Conservation (phyloP, 176 grass and related monocot species). For the Juncus inflexus region DNA sequence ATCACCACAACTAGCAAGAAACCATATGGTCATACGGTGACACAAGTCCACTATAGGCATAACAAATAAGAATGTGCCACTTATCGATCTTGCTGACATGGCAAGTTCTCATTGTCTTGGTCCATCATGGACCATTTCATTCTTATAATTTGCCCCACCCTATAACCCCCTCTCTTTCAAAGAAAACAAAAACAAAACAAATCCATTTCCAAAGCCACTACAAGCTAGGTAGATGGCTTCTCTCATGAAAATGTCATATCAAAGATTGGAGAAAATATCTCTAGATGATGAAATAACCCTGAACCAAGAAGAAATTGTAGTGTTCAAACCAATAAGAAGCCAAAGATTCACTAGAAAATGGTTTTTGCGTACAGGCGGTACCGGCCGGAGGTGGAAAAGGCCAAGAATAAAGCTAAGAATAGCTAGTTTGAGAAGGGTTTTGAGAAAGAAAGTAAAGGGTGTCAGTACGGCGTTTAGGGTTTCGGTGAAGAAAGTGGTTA, state of each 20-base stretch:
- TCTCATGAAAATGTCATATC: constrained; percentile 32
- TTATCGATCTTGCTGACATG: too few species aligned
- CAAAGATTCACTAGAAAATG: constrained; percentile 1
- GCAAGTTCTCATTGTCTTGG: too few species aligned
- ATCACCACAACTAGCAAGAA: too few species aligned
- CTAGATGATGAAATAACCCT: background rate
- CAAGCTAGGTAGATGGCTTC: constrained; percentile 12
- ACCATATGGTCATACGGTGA: too few species aligned
- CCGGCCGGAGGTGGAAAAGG: constrained; percentile 17
- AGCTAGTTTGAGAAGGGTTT: constrained; percentile 37
- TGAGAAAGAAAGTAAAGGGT: constrained; percentile 45
- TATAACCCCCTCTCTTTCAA: constrained; percentile 7
- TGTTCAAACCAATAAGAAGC: constrained; percentile 8
- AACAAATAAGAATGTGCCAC: too few species aligned
- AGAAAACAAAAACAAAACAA: constrained; percentile 1
- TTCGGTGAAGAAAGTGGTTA: constrained; percentile 51
- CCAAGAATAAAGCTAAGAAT: constrained; percentile 39
- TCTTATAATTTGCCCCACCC: background rate
- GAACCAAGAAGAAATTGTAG: constrained; percentile 22
- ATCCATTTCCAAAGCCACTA: constrained; percentile 11
- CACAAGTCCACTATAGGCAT: too few species aligned
- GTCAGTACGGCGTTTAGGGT: constrained; percentile 34
- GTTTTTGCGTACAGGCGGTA: constrained; percentile 4
- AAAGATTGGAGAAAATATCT: constrained; percentile 24
- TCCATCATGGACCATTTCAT: too few species aligned